Evolutionary conservation across 75 land plant genomes (phyloP), one percentile per base, ranked within the genome.

Genomic region (Isoetes taiwanensis): DNA sequence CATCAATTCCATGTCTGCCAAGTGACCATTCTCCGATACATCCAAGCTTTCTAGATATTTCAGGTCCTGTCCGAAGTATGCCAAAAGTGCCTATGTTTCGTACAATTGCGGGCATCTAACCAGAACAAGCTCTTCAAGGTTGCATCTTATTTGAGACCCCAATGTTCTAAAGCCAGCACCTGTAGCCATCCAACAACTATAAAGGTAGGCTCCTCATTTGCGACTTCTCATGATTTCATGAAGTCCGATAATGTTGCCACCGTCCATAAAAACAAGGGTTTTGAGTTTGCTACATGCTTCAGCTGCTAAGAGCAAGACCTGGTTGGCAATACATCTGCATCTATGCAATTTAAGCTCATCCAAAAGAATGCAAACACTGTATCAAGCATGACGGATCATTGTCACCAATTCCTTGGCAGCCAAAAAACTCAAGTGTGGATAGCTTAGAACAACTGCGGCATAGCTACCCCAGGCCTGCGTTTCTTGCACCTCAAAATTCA

Each of bases 321-420:
- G 6, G 50, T 16, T 46, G 6, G 50, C 50, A 4, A 46, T 46
- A 46, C 50, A 46, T 23, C 50, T 5, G 50, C 50, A 46, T 6
- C 50, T 16, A 6, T 23, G 5, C 6, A 46, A 23, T 4, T 23
- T 16, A 46, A 46, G 50, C 50, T 46, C 50, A 19, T 46, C 25
- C 12, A 46, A 8, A 46, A 19, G 16, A 8, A 23, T n/a, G 50
- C 16, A 46, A n/a, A 23, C 50, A 46, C 50, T 23, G 25, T 16
- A 23, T 23, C 6, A 46, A 23, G 21, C 25, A 46, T 4, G 50
- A 5, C 4, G 16, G 16, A 23, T 46, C 50, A 6, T 5, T 6
- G 50, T 46, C 50, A 19, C 50, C 50, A 8, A 46, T 46, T n/a
- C 50, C 50, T 23, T 46, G 50, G 50, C 50, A 46, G 19, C 50